Conservation (phyloP, 176 grass and related monocot species). For the Alloteropsis semialata region DNA sequence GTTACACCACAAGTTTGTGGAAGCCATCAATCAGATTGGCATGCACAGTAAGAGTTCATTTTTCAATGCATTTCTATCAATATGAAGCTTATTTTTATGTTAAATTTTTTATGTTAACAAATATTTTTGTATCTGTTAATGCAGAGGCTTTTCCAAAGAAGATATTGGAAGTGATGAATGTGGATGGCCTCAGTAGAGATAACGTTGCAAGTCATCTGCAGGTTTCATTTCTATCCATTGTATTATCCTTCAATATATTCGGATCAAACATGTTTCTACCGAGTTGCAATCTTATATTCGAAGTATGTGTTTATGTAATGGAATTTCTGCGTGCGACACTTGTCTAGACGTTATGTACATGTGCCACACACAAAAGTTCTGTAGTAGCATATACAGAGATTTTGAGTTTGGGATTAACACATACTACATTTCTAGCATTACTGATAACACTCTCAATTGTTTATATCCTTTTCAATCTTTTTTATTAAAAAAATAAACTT, state of each 20-base stretch:
- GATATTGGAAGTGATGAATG: constrained; percentile 65
- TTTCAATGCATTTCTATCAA: background rate
- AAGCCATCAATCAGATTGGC: constrained; percentile 42
- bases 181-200: constrained; percentile 52
- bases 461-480: background rate
- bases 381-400: background rate
- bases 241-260: background rate
- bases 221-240: constrained; percentile 21
- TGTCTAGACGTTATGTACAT: too few species aligned
- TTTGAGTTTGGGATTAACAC: background rate
- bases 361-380: background rate
- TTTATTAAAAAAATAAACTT: background rate
- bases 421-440: background rate
- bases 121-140: background rate
- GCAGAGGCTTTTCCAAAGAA: constrained; percentile 66
- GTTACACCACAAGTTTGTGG: constrained; percentile 58
- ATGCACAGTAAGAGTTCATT: constrained; percentile 48
- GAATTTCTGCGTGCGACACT: background rate
- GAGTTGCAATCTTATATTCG: background rate
- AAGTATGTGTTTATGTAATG: background rate
- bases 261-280: background rate
- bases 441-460: background rate
- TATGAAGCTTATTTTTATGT: background rate
- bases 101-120: background rate
- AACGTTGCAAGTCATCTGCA: constrained; percentile 74